Percentiles rank a stretch among this genome's conserved stretches.
These are phyloP conservation scores for Lentinula lateritia DNA, from an alignment of 768 basidiomycete species.

Conservation along the genomic window DNA sequence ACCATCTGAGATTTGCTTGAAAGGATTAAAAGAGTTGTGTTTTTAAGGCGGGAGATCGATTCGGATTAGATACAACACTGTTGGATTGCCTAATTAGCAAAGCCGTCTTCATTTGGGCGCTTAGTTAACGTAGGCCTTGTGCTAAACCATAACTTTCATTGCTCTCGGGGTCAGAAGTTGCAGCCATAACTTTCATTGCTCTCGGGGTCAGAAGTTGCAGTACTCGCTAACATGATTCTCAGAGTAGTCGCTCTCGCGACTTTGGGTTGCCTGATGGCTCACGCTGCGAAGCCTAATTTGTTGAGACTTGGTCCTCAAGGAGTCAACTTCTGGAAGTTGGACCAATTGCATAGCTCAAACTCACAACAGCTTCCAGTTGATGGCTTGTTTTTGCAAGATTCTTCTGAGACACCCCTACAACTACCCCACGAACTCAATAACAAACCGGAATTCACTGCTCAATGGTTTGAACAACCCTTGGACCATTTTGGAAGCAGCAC, in stretches of 20 bases:
- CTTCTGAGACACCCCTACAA: not conserved
- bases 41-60: no score
- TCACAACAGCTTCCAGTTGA: not conserved
- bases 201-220: not conserved
- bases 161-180: not conserved
- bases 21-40: no score
- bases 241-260: not conserved
- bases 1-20: no score
- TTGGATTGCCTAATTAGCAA: no score
- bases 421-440: not conserved
- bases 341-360: not conserved
- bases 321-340: conserved; percentile 5
- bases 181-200: not conserved
- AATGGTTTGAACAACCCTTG: conserved; percentile 79
- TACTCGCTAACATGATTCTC: not conserved
- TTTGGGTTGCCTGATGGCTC: not conserved
- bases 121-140: no score
- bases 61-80: no score
- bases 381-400: not conserved
- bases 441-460: conserved; percentile 41
- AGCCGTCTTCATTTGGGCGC: no score
- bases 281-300: not conserved
- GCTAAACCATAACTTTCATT: not conserved
- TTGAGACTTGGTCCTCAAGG: conserved; percentile 7
- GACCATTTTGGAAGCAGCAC: conserved; percentile 55